Evolutionary conservation across 352 stramenopile genomes (phyloP).

Genomic region (Phytophthora parvispora): DNA sequence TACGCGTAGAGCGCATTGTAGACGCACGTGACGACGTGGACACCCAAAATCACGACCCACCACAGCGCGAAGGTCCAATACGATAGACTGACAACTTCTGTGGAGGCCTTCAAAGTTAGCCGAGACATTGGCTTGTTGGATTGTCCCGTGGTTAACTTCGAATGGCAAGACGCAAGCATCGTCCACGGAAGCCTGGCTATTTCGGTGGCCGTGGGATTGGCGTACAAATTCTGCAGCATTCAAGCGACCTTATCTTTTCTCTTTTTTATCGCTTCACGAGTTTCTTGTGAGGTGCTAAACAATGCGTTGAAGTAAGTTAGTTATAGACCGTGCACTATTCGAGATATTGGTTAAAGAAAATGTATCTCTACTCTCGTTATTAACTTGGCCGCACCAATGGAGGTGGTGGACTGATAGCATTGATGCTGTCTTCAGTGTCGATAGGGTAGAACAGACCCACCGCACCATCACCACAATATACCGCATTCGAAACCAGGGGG

Average conservation of each 20-base stretch:
- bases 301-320: too few species aligned
- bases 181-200: too few species aligned
- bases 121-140: too few species aligned
- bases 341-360: too few species aligned
- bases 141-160: too few species aligned
- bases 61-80: not conserved
- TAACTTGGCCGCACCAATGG: not conserved
- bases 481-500: constrained; percentile 5
- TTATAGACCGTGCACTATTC: too few species aligned
- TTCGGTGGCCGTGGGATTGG: too few species aligned
- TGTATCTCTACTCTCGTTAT: not conserved
- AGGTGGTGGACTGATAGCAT: constrained; percentile 18
- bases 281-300: too few species aligned
- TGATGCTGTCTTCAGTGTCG: constrained; percentile 19
- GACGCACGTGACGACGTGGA: not conserved
- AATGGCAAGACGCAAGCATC: too few species aligned
- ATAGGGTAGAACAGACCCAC: constrained; percentile 27
- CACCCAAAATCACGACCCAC: not conserved
- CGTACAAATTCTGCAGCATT: too few species aligned
- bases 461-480: constrained; percentile 9
- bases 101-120: not conserved
- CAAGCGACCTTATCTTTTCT: too few species aligned
- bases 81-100: not conserved
- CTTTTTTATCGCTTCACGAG: too few species aligned
- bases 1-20: constrained; percentile 5